These are phyloP conservation scores for Xylaria palmicola DNA, from an alignment of 495 filamentous ascomycete genomes.

Conservation along the genomic window DNA sequence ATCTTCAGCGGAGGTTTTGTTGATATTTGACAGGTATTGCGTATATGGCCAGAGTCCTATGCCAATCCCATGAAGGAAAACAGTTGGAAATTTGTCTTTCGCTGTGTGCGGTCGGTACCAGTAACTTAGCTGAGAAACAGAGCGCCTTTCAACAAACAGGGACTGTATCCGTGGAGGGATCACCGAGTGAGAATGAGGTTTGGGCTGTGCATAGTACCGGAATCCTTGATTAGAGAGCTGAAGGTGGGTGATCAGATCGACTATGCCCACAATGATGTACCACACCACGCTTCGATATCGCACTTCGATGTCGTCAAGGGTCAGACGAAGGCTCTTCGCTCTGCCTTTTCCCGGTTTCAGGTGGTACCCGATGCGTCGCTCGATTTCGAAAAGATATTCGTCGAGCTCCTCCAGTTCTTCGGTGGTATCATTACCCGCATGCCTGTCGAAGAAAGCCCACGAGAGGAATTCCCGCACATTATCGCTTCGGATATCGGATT, in stretches of 20 bases:
- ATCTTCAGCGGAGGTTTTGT: conserved; percentile 27
- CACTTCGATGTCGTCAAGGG: conserved; percentile 61
- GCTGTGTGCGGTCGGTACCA: conserved; percentile 65
- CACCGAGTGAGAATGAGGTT: conserved; percentile 41
- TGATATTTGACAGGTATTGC: conserved; percentile 53
- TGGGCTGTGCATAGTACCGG: conserved; percentile 43
- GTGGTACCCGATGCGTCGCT: conserved; percentile 46
- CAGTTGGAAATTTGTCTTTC: conserved; percentile 49
- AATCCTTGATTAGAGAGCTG: conserved; percentile 48
- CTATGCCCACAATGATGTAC: conserved; percentile 52
- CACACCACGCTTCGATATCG: conserved; percentile 61
- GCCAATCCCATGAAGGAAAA: conserved; percentile 72
- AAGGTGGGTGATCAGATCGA: conserved; percentile 37
- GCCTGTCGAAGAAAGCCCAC: conserved; percentile 61
- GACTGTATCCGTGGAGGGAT: conserved; percentile 57
- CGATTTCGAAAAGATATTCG: conserved; percentile 50
- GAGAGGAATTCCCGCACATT: conserved; percentile 64
- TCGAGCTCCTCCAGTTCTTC: conserved; percentile 55
- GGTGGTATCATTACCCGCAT: conserved; percentile 28
- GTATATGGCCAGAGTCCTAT: conserved; percentile 65
- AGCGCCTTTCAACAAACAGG: conserved; percentile 40
- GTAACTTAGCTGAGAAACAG: conserved; percentile 55
- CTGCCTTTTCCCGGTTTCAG: conserved; percentile 52
- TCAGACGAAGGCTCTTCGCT: conserved; percentile 58
- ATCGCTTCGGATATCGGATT: conserved; percentile 59